Percentiles rank a stretch among this genome's conserved stretches.
Conservation (phyloP, 176 grass and related monocot genomes). For the Triticum monococcum region DNA sequence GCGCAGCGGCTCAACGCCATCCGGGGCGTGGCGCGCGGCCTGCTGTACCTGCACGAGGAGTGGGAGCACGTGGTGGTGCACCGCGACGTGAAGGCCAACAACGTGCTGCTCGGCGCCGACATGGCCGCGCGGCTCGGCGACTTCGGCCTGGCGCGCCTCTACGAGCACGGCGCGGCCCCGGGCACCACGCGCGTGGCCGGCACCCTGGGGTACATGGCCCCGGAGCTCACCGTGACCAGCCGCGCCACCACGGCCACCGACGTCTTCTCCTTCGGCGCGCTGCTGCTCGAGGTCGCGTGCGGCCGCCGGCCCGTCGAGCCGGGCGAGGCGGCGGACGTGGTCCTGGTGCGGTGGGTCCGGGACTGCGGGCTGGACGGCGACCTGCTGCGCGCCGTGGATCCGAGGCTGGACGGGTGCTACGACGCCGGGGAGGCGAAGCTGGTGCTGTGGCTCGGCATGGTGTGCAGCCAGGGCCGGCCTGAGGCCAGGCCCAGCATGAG, state of each 20-base stretch:
- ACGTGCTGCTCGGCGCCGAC: slow-evolving; percentile 42
- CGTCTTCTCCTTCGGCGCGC: slow-evolving; percentile 53
- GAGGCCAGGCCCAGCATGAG: slow-evolving; percentile 47
- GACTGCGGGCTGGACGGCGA: slow-evolving; percentile 19
- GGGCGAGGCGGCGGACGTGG: not conserved
- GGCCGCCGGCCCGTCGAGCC: slow-evolving; percentile 43
- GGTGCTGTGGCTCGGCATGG: slow-evolving; percentile 46
- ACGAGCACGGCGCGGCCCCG: slow-evolving; percentile 42
- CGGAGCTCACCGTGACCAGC: slow-evolving; percentile 37
- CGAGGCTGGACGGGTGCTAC: slow-evolving; percentile 20
- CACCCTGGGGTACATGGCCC: slow-evolving; percentile 53
- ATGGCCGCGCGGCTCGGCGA: slow-evolving; percentile 36
- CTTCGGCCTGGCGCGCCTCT: slow-evolving; percentile 47
- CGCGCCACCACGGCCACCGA: slow-evolving; percentile 44
- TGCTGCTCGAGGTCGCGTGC: slow-evolving; percentile 50
- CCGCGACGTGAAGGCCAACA: slow-evolving; percentile 62
- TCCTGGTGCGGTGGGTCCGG: slow-evolving; percentile 39
- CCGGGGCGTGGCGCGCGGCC: slow-evolving; percentile 32
- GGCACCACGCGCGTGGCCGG: slow-evolving; percentile 44
- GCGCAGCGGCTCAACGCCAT: slow-evolving; percentile 31
- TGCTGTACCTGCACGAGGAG: slow-evolving; percentile 59
- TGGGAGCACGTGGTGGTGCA: slow-evolving; percentile 65
- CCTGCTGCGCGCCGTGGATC: slow-evolving; percentile 26
- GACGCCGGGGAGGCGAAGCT: slow-evolving; percentile 31
- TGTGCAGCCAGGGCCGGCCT: slow-evolving; percentile 40